Evolutionary conservation across 148 eudicot species (phyloP), one percentile per base, ranked within the genome.

Genomic region (Limonium bicolor): DNA sequence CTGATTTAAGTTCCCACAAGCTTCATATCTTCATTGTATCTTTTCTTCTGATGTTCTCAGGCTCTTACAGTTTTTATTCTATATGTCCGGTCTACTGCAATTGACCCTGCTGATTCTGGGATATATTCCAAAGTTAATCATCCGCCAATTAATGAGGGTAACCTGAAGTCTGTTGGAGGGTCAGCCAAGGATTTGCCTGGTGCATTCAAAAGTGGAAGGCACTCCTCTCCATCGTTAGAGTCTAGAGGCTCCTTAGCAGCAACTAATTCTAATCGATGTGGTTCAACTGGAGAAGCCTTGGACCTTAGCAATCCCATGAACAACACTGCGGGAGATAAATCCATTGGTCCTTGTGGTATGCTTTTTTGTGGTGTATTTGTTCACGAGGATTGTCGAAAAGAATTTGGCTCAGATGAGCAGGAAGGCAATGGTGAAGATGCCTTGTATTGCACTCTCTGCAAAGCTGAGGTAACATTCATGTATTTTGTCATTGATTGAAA

Each of bases 381-480:
- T 37, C 70, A 50, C 60, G 90, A 80, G 59, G 96, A 88, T 74
- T 83, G 96, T 54, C 62, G 68, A 41, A 74, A 70, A 69, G 70
- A 65, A 44, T 73, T 68, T 45, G 69, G 49, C 10, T 19, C 62
- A 13, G 87, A 69, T 55, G 86, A 79, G 29, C 70, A 66, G 48
- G 80, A 69, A 40, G 83, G 60, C 54, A 65, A 46, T 4, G 71
- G 61, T 36, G 94, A 82, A 66, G 96, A 88, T 58, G 90, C 90
- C 22, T 55, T 88, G 55, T 88, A 69, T 58, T 88, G 96, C 78
- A 88, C 96, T 41, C 63, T 88, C 47, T 88, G 96, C 67, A 71
- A 83, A 53, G 77, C 86, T 36, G 90, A 82, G 96, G 96, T 87
- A 67, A n/a, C n/a, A n/a, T n/a, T n/a, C n/a, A n/a, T n/a, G n/a